These are phyloP conservation scores for Clavispora santaluciae DNA, from an alignment of 805 yeast species.

Conservation along the genomic window DNA sequence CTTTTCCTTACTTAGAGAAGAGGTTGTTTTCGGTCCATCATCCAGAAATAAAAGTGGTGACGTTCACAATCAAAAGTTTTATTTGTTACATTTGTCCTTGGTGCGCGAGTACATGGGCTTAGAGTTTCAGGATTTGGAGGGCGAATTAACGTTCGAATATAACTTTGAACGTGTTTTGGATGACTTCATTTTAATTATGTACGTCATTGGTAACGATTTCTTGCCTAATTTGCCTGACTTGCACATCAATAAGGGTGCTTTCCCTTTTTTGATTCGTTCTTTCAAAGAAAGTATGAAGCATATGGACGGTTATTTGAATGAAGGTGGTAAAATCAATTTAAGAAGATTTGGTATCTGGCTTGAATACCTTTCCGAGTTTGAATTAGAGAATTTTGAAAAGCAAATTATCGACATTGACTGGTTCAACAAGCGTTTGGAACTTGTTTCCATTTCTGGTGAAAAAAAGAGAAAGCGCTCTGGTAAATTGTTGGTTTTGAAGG, in stretches of 20 bases:
- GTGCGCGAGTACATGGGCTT: conserved; percentile 87
- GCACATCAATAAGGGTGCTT: conserved; percentile 91
- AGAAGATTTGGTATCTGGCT: conserved; percentile 71
- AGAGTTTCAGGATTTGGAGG: conserved; percentile 72
- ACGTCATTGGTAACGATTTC: conserved; percentile 97
- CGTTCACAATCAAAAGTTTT: conserved; percentile 76
- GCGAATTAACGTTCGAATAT: conserved; percentile 59
- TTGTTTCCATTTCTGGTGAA: conserved; percentile 69
- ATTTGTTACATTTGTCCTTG: conserved; percentile 74
- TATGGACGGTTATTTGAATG: conserved; percentile 80
- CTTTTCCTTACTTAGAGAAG: conserved; percentile 89
- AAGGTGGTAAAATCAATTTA: conserved; percentile 76
- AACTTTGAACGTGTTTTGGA: conserved; percentile 87
- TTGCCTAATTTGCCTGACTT: conserved; percentile 93
- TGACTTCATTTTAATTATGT: conserved; percentile 87
- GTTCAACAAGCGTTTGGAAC: conserved; percentile 83
- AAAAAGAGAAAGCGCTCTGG: conserved; percentile 63
- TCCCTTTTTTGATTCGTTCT: conserved; percentile 84
- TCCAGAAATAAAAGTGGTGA: conserved; percentile 35
- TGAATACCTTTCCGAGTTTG: conserved; percentile 70
- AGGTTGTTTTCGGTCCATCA: conserved; percentile 76
- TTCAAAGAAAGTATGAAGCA: conserved; percentile 75
- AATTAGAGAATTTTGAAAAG: conserved; percentile 79
- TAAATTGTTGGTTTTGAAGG: conserved; percentile 58
- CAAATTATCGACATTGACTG: conserved; percentile 83